phyloP scores from a whole-genome alignment of 805 yeast species.

The Komagataella populi region DNA sequence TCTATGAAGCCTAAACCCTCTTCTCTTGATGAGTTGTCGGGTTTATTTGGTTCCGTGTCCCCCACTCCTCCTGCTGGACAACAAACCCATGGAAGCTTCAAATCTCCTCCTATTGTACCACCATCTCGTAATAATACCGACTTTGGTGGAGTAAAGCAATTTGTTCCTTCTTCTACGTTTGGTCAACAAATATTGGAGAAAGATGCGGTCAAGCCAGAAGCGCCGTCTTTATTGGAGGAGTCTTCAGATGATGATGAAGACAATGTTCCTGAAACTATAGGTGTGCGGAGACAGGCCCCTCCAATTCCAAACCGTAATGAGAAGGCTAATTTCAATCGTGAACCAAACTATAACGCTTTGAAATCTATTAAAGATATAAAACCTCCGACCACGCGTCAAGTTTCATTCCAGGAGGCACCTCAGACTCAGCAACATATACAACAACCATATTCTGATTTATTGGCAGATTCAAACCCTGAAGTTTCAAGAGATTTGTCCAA shows the following conservation, averaged over 20 bases:
- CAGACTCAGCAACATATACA: conserved; percentile 7
- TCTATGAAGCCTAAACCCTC: conserved; percentile 13
- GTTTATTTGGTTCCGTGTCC: conserved; percentile 56
- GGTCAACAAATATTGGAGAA: conserved; percentile 55
- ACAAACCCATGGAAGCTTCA: background rate
- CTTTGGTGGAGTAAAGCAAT: conserved; percentile 21
- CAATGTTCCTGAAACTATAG: conserved; percentile 15
- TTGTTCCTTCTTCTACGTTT: conserved; percentile 75
- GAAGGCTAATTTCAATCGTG: conserved; percentile 19
- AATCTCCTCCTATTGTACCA: conserved; percentile 21
- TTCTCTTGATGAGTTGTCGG: conserved; percentile 28
- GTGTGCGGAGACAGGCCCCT: conserved; percentile 11
- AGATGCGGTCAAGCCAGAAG: conserved; percentile 9
- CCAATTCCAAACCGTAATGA: conserved; percentile 20
- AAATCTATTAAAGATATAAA: conserved; percentile 11
- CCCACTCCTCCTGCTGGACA: conserved; percentile 24
- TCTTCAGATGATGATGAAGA: conserved; percentile 20
- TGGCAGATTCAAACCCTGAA: conserved; percentile 39
- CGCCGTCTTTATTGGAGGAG: conserved; percentile 20
- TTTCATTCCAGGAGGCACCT: conserved; percentile 4
- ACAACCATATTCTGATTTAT: conserved; percentile 29
- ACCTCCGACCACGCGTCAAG: background rate
- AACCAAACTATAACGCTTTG: conserved; percentile 36
- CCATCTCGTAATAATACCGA: conserved; percentile 14
- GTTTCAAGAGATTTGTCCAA: conserved; percentile 54